Evolutionary conservation across 306 rosid species (phyloP).

Genomic region (Gleditsia sinensis): DNA sequence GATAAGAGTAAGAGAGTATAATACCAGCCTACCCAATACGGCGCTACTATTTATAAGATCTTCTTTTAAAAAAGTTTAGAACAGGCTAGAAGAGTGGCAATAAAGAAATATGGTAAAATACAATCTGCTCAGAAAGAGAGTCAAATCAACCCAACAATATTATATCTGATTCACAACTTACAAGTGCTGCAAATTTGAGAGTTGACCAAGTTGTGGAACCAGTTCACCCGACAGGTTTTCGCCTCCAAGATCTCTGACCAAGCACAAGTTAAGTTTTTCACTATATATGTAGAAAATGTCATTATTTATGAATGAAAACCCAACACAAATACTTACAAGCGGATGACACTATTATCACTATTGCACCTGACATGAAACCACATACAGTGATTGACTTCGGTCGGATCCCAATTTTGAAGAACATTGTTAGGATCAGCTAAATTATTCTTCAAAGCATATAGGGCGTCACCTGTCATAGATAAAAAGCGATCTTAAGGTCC

Average conservation of each 20-base stretch:
- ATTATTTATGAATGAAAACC: neutral
- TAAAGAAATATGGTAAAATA: conserved; percentile 6
- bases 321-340: conserved; percentile 58
- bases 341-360: conserved; percentile 49
- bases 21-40: neutral
- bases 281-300: neutral
- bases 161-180: conserved; percentile 37
- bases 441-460: conserved; percentile 48
- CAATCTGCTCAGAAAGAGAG: neutral
- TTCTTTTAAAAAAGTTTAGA: neutral
- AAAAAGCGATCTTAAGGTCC: neutral
- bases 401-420: no score
- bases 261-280: conserved; percentile 28
- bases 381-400: conserved; percentile 68
- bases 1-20: no score
- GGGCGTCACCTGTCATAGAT: conserved; percentile 58
- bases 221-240: conserved; percentile 63
- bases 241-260: no score
- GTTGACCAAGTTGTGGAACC: conserved; percentile 64
- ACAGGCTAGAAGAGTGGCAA: neutral
- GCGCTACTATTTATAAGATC: neutral
- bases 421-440: no score
- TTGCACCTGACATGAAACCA: conserved; percentile 72
- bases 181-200: conserved; percentile 61
- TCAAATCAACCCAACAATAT: neutral